Evolutionary conservation across 2,329 filamentous ascomycete species (phyloP).

Genomic region (Penicillium decumbens): DNA sequence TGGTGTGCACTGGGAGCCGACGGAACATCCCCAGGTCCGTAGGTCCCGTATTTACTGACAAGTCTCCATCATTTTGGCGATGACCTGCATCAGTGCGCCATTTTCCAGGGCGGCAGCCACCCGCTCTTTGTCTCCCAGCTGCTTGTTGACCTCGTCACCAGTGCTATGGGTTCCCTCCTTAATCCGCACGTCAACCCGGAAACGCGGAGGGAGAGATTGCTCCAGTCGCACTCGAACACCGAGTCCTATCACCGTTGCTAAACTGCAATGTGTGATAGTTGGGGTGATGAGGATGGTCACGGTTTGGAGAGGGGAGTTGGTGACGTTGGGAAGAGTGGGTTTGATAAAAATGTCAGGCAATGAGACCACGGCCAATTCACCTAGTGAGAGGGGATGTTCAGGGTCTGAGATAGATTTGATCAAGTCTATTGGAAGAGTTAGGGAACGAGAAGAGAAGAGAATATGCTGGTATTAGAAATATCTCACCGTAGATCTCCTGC

Average conservation of each 20-base stretch:
- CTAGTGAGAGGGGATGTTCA: slow-evolving; percentile 90
- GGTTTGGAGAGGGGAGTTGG: slow-evolving; percentile 59
- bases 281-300: slow-evolving; percentile 89
- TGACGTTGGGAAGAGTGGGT: slow-evolving; percentile 57
- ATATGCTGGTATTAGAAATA: neutral
- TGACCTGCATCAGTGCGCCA: slow-evolving; percentile 76
- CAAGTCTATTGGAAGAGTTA: slow-evolving; percentile 58
- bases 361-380: slow-evolving; percentile 89
- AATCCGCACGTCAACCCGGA: slow-evolving; percentile 85
- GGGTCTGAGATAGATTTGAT: slow-evolving; percentile 94
- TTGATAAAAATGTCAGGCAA: slow-evolving; percentile 85
- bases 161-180: slow-evolving; percentile 96
- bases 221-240: slow-evolving; percentile 88
- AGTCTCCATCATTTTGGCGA: slow-evolving; percentile 90
- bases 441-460: neutral
- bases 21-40: neutral
- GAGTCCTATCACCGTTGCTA: slow-evolving; percentile 92
- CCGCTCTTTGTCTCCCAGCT: slow-evolving; percentile 91
- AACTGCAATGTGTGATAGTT: slow-evolving; percentile 92
- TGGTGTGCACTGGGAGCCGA: neutral
- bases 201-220: slow-evolving; percentile 84
- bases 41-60: slow-evolving; percentile 53
- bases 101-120: slow-evolving; percentile 95
- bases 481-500: slow-evolving; percentile 86
- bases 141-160: slow-evolving; percentile 93